phyloP scores from a whole-genome alignment of 305 asterid genomes.

The Fraxinus paxiana region DNA sequence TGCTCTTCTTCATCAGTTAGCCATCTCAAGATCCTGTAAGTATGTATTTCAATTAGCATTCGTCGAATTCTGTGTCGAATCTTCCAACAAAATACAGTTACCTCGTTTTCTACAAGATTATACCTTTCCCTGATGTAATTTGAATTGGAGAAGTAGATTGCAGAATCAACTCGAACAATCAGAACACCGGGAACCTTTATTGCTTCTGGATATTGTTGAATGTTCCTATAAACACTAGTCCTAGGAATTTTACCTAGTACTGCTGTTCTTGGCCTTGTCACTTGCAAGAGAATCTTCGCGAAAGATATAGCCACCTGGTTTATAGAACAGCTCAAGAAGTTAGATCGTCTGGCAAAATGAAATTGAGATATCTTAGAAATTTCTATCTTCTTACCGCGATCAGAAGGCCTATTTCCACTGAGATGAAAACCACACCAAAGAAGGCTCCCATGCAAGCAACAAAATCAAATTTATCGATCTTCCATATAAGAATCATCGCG shows the following conservation, averaged over 20 bases:
- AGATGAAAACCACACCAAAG: slow-evolving; percentile 61
- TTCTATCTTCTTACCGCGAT: slow-evolving; percentile 44
- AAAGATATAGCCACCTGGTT: slow-evolving; percentile 57
- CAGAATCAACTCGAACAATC: slow-evolving; percentile 74
- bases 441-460: slow-evolving; percentile 84
- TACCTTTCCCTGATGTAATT: slow-evolving; percentile 75
- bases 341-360: neutral
- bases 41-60: neutral
- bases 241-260: slow-evolving; percentile 66
- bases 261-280: slow-evolving; percentile 74
- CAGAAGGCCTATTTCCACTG: slow-evolving; percentile 77
- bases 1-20: slow-evolving; percentile 65
- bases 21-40: slow-evolving; percentile 59
- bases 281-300: slow-evolving; percentile 81
- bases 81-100: neutral
- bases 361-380: neutral
- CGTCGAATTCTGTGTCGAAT: neutral
- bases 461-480: slow-evolving; percentile 74
- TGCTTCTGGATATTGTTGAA: slow-evolving; percentile 78
- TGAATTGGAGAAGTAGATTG: slow-evolving; percentile 84
- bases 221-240: slow-evolving; percentile 65
- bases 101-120: neutral
- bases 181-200: slow-evolving; percentile 58
- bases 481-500: slow-evolving; percentile 63
- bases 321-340: neutral